Evolutionary conservation across 1,284 basidiomycete species (phyloP), one percentile per base, ranked within the genome.

Genomic region (Trichosporon coremiiforme): DNA sequence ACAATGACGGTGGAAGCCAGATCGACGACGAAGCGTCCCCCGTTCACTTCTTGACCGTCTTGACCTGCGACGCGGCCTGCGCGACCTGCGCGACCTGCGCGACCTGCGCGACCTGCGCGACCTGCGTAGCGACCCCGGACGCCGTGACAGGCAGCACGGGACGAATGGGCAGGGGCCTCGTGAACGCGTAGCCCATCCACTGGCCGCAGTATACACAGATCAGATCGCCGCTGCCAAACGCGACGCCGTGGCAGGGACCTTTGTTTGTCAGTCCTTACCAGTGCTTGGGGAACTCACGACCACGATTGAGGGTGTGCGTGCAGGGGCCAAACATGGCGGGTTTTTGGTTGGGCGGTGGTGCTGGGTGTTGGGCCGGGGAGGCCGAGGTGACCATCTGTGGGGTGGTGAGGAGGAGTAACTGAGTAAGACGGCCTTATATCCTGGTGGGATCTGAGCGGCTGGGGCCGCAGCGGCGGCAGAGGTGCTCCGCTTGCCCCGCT

Each of bases 181-280:
- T 25, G 50, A 53, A 53, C 9, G 50, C 50, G 50, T 53, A 53
- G 2, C 50, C 50, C 20, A 53, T 20, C 50, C 50, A 53, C 10
- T 53, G 50, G 50, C 50, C 50, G 22, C 50, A 53, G 50, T 22
- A 53, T 20, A 53, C 20, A 25, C 50, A 53, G 50, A 53, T 53
- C 50, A 53, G 20, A 53, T 53, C 50, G n/a, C 50, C 50, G 50
- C 50, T 53, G 50, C 50, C 50, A 9, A 53, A 17, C 20, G 50
- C 50, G 50, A 53, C 50, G 10, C 20, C 50, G 50, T 13, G 50
- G 20, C 50, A 53, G 20, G 50, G 50, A 35, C 33, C 50, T 53
- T 8, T 25, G 45, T 2, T 8, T 7, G 50, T 53, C 7, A 53
- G 20, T 20, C 2, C 22, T 17, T 2, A 3, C 50, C 2, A 2